These are phyloP conservation scores for Jacaranda mimosifolia DNA, from an alignment of 257 asterid genomes.

Conservation along the genomic window DNA sequence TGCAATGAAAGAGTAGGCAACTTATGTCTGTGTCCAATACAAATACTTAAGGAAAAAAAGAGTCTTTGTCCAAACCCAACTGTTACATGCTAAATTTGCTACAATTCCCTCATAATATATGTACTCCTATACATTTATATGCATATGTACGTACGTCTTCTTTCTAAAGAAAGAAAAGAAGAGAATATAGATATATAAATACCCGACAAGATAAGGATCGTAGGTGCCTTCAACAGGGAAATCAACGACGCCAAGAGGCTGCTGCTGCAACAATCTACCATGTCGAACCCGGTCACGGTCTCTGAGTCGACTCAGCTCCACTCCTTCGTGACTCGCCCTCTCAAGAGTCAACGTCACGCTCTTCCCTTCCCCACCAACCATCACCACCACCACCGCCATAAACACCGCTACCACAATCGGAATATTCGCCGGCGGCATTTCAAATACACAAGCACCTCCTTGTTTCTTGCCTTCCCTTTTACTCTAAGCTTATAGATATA, in stretches of 20 bases:
- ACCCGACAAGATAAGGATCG: slow-evolving; percentile 96
- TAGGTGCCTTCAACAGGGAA: slow-evolving; percentile 86
- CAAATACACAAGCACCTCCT: background rate
- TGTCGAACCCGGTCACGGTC: slow-evolving; percentile 77
- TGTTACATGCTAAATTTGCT: background rate
- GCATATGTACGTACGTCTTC: background rate
- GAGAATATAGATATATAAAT: slow-evolving; percentile 28
- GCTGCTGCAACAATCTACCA: slow-evolving; percentile 83
- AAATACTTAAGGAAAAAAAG: background rate
- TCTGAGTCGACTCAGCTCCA: slow-evolving; percentile 77
- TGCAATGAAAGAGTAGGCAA: background rate
- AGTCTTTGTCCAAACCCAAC: background rate
- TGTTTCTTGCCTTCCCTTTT: slow-evolving; percentile 33
- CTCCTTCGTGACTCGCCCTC: slow-evolving; percentile 68
- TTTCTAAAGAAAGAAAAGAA: background rate
- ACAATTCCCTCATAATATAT: background rate
- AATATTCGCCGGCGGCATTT: slow-evolving; percentile 45
- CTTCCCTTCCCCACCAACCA: slow-evolving; percentile 46
- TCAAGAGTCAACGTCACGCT: slow-evolving; percentile 67
- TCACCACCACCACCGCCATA: slow-evolving; percentile 42
- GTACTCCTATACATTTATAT: background rate
- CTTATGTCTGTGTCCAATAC: background rate
- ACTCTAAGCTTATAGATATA: slow-evolving; percentile 37
- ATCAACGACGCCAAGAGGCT: slow-evolving; percentile 69
- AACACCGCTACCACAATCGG: slow-evolving; percentile 42